Evolutionary conservation across 495 filamentous ascomycete genomes (phyloP), one percentile per base, ranked within the genome.

Genomic region (Aspergillus sclerotiicarbonarius): DNA sequence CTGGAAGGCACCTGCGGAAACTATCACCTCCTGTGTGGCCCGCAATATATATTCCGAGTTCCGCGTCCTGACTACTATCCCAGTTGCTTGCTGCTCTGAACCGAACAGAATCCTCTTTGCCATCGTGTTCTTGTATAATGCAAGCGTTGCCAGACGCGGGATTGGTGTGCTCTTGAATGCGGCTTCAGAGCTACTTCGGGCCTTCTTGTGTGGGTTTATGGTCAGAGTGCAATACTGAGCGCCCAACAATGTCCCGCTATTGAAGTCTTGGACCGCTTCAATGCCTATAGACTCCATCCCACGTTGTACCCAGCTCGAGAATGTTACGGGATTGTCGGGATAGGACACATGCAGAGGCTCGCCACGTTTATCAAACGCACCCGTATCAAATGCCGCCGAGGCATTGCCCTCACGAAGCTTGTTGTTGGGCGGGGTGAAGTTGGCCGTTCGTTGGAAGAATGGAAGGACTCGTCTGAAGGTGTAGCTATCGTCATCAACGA

Each of bases 401-500:
- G 76, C 74, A 61, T 82, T 85, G 16, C 61, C 31, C 3, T 62
- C 60, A 20, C 75, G 70, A 1, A 37, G 31, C 0, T 56, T 52
- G 4, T n/a, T 56, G 31, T 82, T 68, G 0, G 84, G 85, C 0
- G 78, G 68, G 0, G 82, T 84, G 63, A 85, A 84, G 0, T 73
- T 57, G 0, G 75, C 53, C 47, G 75, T 80, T 45, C 79, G 80
- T 57, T 85, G 67, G 56, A 80, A 88, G 58, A 76, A 84, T 0
- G 82, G 81, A 0, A 84, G 68, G 0, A 83, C 54, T 7, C 78
- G 71, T 8, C 82, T 73, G 31, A 72, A 88, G 4, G 67, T 69
- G 59, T 82, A 90, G 52, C 70, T 77, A 2, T 74, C 48, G 59
- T 88, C 85, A 39, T 78, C 76, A 6, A 87, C 82, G 0, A 51